Percentiles rank a stretch among this genome's conserved stretches.
phyloP scores from a whole-genome alignment of 257 asterid genomes.

The Penstemon barbatus region DNA sequence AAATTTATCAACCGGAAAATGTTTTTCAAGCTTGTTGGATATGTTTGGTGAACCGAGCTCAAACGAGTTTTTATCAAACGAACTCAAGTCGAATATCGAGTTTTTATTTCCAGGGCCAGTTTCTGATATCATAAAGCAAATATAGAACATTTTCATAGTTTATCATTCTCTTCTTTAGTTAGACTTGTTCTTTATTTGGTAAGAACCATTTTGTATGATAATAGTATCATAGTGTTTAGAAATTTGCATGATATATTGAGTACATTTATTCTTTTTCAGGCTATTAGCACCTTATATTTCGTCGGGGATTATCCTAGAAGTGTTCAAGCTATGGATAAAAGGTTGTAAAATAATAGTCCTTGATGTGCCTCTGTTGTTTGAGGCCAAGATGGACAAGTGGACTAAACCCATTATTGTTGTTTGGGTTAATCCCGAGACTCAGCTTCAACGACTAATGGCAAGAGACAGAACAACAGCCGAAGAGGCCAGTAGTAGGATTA shows the following conservation, averaged over 20 bases:
- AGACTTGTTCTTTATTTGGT: not conserved
- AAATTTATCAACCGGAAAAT: too few species aligned
- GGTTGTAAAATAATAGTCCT: conserved; percentile 72
- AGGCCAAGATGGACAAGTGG: conserved; percentile 85
- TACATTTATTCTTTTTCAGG: conserved; percentile 36
- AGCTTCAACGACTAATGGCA: conserved; percentile 68
- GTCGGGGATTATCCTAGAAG: conserved; percentile 62
- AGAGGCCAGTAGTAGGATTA: conserved; percentile 72
- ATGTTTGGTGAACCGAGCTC: too few species aligned
- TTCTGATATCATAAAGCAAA: not conserved
- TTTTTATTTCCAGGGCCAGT: not conserved
- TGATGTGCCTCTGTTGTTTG: conserved; percentile 92
- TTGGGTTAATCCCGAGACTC: conserved; percentile 87
- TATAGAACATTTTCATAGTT: not conserved
- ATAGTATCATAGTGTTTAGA: not conserved
- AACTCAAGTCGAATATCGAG: too few species aligned
- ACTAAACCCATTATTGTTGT: conserved; percentile 83
- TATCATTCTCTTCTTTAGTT: not conserved
- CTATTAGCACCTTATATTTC: conserved; percentile 84
- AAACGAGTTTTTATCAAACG: too few species aligned
- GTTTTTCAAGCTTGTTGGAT: too few species aligned
- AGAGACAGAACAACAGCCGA: conserved; percentile 79
- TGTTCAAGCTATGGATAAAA: conserved; percentile 76
- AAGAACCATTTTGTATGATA: not conserved
- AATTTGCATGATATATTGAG: not conserved